Evolutionary conservation across 163 green algal genomes (phyloP).

Genomic region (Picocystis sp.): DNA sequence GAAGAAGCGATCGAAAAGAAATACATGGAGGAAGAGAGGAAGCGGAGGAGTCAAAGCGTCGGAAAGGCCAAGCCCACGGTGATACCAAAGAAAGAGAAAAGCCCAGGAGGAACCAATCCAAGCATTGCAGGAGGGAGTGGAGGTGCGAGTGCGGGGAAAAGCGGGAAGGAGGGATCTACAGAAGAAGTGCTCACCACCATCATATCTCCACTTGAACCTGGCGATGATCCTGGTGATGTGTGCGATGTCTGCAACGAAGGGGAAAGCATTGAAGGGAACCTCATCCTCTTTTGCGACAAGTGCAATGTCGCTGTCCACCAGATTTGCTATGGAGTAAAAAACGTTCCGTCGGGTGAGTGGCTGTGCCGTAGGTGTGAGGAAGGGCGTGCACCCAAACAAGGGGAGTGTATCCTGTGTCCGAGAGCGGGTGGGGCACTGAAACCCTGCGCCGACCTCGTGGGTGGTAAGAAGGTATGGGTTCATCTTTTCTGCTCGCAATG

Average conservation of each 20-base stretch:
- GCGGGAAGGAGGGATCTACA: no score
- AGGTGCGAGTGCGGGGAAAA: no score
- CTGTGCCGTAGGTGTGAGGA: conserved; percentile 11
- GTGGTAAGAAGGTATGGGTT: background rate
- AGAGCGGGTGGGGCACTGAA: background rate
- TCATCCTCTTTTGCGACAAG: conserved; percentile 26
- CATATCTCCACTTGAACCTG: no score
- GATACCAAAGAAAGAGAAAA: no score
- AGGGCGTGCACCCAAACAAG: background rate
- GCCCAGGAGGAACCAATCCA: no score
- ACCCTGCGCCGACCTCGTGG: background rate
- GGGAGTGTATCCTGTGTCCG: conserved; percentile 8
- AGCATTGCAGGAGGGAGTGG: no score
- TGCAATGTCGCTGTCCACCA: conserved; percentile 31
- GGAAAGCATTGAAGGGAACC: conserved; percentile 22
- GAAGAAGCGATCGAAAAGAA: no score
- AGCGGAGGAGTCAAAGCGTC: no score
- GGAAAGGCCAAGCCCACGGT: no score
- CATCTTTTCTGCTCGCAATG: conserved; percentile 15
- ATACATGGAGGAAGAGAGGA: no score
- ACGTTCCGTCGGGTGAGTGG: conserved; percentile 19
- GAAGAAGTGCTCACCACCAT: no score
- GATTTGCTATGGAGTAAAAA: conserved; percentile 20
- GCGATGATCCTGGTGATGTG: background rate
- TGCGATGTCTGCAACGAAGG: conserved; percentile 22